Percentiles rank a stretch among this genome's conserved stretches.
These are phyloP conservation scores for Fusarium keratoplasticum DNA, from an alignment of 2,329 filamentous ascomycete species.

Conservation along the genomic window DNA sequence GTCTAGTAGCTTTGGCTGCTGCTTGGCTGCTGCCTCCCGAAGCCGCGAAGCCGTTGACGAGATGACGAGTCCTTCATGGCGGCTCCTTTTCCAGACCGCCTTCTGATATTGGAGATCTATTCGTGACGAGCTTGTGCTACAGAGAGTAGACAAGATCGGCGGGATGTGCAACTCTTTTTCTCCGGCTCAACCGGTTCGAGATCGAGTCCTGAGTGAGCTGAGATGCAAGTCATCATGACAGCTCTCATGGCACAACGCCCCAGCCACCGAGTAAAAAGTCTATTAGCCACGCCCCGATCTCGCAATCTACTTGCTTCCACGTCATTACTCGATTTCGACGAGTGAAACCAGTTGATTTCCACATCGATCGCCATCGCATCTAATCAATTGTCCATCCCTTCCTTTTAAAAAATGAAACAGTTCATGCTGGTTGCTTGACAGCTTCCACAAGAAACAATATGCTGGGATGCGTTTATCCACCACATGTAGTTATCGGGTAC, in stretches of 20 bases:
- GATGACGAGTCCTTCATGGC: neutral
- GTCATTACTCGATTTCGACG: neutral
- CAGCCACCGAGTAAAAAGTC: constrained; percentile 29
- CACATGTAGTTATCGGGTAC: constrained; percentile 32
- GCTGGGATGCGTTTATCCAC: constrained; percentile 16
- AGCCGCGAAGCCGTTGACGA: constrained; percentile 11
- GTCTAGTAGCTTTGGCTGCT: neutral
- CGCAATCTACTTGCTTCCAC: neutral
- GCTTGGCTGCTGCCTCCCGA: neutral
- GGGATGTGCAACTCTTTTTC: neutral
- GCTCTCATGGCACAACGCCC: constrained; percentile 11
- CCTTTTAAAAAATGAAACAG: neutral
- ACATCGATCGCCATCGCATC: neutral
- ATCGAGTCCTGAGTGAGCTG: constrained; percentile 8
- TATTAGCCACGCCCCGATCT: neutral
- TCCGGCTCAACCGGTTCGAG: neutral
- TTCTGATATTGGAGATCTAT: neutral
- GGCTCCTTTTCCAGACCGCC: neutral
- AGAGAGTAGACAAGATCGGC: constrained; percentile 6
- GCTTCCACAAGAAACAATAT: neutral
- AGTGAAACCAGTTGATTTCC: neutral
- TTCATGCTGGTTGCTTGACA: neutral
- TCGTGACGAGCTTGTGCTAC: neutral
- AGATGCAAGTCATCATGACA: constrained; percentile 31
- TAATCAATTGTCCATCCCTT: neutral